Conservation (phyloP, 2,329 filamentous ascomycete species). For the Pseudogymnoascus sp. region DNA sequence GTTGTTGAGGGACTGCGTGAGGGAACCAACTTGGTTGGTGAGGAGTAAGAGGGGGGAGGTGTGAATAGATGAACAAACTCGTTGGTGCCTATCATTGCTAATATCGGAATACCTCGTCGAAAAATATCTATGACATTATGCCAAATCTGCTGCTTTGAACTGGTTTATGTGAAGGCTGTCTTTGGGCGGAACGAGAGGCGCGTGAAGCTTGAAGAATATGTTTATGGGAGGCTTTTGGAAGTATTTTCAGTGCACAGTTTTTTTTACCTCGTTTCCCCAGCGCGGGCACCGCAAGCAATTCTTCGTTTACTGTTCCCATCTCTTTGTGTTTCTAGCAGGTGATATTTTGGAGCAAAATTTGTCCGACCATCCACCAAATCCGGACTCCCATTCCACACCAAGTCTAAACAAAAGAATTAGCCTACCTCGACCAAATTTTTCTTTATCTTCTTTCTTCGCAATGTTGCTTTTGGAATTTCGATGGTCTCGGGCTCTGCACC, state of each 20-base stretch:
- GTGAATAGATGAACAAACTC: slow-evolving; percentile 10
- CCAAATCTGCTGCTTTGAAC: neutral
- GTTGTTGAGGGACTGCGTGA: slow-evolving; percentile 83
- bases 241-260: neutral
- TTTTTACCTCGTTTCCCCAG: neutral
- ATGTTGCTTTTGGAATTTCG: neutral
- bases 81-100: slow-evolving; percentile 3
- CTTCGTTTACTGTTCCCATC: neutral
- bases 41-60: slow-evolving; percentile 44
- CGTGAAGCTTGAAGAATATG: neutral
- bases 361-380: neutral
- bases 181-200: neutral
- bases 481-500: neutral
- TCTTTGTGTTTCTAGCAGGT: neutral
- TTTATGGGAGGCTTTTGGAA: neutral
- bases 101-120: slow-evolving; percentile 8
- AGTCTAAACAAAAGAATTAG: neutral
- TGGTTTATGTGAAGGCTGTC: neutral
- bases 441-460: neutral
- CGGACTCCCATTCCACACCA: neutral
- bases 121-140: slow-evolving; percentile 6
- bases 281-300: neutral
- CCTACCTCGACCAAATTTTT: neutral
- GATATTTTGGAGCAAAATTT: neutral
- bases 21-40: slow-evolving; percentile 62